Evolutionary conservation across 2,329 filamentous ascomycete genomes (phyloP), one percentile per base, ranked within the genome.

Genomic region (Ophiosphaerella herpotricha): DNA sequence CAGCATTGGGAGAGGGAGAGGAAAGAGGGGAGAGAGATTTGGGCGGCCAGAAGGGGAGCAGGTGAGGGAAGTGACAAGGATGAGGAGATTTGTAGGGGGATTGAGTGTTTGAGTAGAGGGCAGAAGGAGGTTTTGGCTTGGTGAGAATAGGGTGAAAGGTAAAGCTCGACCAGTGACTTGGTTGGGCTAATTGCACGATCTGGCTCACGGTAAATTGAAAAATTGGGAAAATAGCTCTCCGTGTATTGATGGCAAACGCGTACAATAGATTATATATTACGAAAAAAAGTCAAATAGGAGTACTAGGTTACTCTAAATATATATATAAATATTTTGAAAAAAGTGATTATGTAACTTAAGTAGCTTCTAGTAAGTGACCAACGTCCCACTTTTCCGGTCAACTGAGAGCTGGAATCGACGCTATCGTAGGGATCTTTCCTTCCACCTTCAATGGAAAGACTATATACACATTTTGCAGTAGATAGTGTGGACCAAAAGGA

Each of bases 41-140:
- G 60, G 52, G 57, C 62, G 7, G 62, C 60, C 9, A 72, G 70
- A 18, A 80, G 82, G 57, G 70, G 37, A 37, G 16, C 75, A 54
- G 68, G 75, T 50, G 67, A 68, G 21, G 79, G 82, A 62, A 74
- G 74, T 12, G 51, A 64, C 11, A 75, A 81, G 64, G 79, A 82
- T 48, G 82, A 50, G 76, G 79, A 78, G 78, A 0, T 78, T 76
- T 53, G 54, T 39, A 46, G 33, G 18, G 56, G 43, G 16, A 38
- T 55, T n/a, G 58, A 43, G 42, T 58, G 54, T 43, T 43, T 16
- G 14, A 16, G 34, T 48, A 55, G 54, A 9, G 48, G 11, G 6
- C 36, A 48, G 49, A 60, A 55, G 42, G 59, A 55, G 47, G 52
- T 52, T n/a, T 45, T 64, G 41, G 60, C 49, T 23, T 64, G 61